Conservation (phyloP, 768 basidiomycete species). For the Boletus eberwhitei region DNA sequence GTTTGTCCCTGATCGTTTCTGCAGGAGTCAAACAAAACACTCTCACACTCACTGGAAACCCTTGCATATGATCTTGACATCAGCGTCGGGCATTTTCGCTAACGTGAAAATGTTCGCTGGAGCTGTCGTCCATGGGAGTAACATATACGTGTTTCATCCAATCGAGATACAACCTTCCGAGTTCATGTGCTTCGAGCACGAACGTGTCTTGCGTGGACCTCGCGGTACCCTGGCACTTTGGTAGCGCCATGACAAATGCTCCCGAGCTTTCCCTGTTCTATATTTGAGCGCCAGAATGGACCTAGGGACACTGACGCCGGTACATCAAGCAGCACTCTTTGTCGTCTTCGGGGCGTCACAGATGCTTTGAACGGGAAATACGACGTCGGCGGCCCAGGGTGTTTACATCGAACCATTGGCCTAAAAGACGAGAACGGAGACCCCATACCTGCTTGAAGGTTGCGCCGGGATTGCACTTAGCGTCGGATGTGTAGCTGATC, state of each 20-base stretch:
- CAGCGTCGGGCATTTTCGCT: not conserved
- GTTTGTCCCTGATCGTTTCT: not conserved
- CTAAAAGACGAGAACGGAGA: not conserved
- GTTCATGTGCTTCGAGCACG: not conserved
- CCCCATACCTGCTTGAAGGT: no score
- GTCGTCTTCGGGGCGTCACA: not conserved
- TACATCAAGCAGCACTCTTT: not conserved
- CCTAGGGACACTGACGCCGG: not conserved
- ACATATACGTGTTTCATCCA: not conserved
- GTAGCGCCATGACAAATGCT: not conserved
- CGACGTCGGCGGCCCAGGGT: not conserved
- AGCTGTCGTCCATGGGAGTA: not conserved
- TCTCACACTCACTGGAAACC: not conserved
- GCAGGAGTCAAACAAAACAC: not conserved
- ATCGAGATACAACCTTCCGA: not conserved
- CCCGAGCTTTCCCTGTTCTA: not conserved
- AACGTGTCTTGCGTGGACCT: conserved; percentile 7
- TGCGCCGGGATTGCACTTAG: not conserved
- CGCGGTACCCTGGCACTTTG: not conserved
- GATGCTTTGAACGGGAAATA: not conserved
- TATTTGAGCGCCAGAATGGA: not conserved
- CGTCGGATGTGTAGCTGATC: not conserved
- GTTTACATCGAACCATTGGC: not conserved
- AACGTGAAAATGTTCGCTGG: not conserved
- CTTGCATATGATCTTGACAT: not conserved